Conservation (phyloP, 2,329 filamentous ascomycete genomes). For the Pyricularia grisea region DNA sequence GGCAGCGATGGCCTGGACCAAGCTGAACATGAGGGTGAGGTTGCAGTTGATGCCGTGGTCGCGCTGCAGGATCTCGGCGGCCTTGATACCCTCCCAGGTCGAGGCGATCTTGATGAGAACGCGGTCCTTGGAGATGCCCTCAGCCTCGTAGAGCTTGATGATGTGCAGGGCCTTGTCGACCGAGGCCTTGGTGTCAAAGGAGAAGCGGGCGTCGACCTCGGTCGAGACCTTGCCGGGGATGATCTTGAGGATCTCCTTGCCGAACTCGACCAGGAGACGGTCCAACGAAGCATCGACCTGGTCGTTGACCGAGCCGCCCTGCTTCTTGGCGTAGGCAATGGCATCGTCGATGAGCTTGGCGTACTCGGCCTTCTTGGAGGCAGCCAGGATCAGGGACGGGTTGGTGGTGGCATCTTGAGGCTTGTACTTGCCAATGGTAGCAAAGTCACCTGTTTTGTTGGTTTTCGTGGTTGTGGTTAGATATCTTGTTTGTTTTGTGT, state of each 20-base stretch:
- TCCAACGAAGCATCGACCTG: conserved; percentile 89
- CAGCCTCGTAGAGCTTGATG: conserved; percentile 94
- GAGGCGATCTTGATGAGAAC: conserved; percentile 98
- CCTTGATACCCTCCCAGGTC: conserved; percentile 99
- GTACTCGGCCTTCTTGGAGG: conserved; percentile 97
- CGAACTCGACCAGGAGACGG: conserved; percentile 93
- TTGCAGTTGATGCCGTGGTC: conserved; percentile 94
- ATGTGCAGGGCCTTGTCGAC: conserved; percentile 95
- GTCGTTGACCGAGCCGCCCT: conserved; percentile 59
- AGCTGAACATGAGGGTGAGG: conserved; percentile 71
- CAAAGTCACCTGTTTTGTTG: conserved; percentile 90
- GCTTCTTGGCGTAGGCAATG: conserved; percentile 74
- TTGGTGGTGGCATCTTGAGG: conserved; percentile 99
- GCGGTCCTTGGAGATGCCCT: conserved; percentile 87
- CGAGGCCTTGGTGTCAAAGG: conserved; percentile 87
- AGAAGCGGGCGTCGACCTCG: conserved; percentile 93
- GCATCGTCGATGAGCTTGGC: conserved; percentile 82
- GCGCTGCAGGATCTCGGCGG: conserved; percentile 89
- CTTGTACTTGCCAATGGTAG: conserved; percentile 96
- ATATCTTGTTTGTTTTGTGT: conserved; percentile 46
- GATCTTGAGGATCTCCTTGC: conserved; percentile 93
- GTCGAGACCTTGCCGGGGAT: conserved; percentile 98
- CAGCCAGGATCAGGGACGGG: conserved; percentile 95
- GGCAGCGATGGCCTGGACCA: conserved; percentile 85
- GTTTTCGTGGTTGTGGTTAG: conserved; percentile 91